Conservation (phyloP, 306 rosid species). For the Begonia masoniana region DNA sequence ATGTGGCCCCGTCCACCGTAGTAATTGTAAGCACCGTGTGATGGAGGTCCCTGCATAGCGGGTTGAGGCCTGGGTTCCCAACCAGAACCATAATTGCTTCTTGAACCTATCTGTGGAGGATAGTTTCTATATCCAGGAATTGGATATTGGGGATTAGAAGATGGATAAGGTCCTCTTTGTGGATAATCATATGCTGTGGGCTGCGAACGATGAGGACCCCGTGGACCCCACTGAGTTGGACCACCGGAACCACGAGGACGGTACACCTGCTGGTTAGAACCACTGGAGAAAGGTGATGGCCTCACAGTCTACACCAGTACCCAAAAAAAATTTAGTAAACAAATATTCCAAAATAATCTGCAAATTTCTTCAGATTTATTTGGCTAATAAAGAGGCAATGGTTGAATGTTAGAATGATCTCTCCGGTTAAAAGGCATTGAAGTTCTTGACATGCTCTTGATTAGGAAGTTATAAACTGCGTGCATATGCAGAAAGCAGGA, state of each 20-base stretch:
- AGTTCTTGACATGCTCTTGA: no score
- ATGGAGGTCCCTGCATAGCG: constrained; percentile 56
- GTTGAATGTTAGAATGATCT: no score
- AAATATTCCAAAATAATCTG: constrained; percentile 4
- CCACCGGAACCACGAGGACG: constrained; percentile 76
- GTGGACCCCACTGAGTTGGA: constrained; percentile 81
- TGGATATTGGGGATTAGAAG: constrained; percentile 58
- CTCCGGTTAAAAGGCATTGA: no score
- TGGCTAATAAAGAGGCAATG: no score
- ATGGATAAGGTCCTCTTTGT: constrained; percentile 71
- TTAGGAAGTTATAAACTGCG: no score
- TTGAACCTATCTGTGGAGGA: constrained; percentile 70
- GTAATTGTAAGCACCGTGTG: constrained; percentile 63
- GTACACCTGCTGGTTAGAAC: constrained; percentile 68
- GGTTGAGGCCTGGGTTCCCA: constrained; percentile 96
- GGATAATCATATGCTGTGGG: constrained; percentile 62
- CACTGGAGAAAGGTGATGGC: constrained; percentile 49
- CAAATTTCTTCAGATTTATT: background rate
- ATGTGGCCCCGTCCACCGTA: constrained; percentile 68
- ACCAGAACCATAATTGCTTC: constrained; percentile 57
- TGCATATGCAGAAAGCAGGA: no score
- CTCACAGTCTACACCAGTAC: constrained; percentile 55
- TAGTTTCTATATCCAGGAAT: constrained; percentile 51
- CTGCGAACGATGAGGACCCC: constrained; percentile 67
- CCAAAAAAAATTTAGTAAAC: constrained; percentile 18